Conservation (phyloP, 306 rosid genomes). For the Prunus salicina region DNA sequence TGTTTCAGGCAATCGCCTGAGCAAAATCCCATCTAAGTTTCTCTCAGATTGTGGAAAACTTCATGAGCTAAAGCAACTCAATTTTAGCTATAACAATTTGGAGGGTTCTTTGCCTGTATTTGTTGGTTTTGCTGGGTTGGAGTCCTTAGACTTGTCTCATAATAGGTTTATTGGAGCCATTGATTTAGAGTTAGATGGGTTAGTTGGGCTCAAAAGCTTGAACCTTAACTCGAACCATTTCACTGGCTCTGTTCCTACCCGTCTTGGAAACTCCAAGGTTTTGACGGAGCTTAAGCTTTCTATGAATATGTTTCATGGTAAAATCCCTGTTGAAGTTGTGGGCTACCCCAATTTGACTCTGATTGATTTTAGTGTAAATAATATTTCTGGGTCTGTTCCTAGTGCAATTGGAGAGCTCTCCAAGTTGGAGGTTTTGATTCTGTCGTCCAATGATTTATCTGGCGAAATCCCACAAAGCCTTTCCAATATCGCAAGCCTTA, state of each 20-base stretch:
- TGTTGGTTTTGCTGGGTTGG: constrained; percentile 54
- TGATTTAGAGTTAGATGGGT: constrained; percentile 36
- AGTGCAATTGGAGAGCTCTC: constrained; percentile 43
- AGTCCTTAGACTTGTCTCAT: constrained; percentile 60
- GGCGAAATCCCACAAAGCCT: constrained; percentile 54
- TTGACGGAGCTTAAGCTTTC: constrained; percentile 67
- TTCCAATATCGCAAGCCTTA: constrained; percentile 33
- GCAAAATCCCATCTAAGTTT: constrained; percentile 45
- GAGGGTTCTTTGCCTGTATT: constrained; percentile 45
- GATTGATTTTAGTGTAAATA: constrained; percentile 45
- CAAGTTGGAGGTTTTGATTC: constrained; percentile 54
- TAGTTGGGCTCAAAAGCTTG: constrained; percentile 48
- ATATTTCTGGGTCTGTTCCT: constrained; percentile 39
- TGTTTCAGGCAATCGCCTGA: constrained; percentile 42
- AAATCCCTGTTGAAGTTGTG: constrained; percentile 43
- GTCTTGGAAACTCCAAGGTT: constrained; percentile 42
- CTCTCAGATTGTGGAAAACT: constrained; percentile 51
- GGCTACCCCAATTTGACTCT: constrained; percentile 37
- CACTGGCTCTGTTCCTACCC: constrained; percentile 40
- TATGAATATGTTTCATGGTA: constrained; percentile 23
- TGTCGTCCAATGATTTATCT: constrained; percentile 43
- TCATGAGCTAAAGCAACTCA: constrained; percentile 39
- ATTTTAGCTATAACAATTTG: constrained; percentile 51
- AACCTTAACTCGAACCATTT: constrained; percentile 37
- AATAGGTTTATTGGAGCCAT: constrained; percentile 26